Conservation (phyloP, 495 filamentous ascomycete species). For the Podospora conica region DNA sequence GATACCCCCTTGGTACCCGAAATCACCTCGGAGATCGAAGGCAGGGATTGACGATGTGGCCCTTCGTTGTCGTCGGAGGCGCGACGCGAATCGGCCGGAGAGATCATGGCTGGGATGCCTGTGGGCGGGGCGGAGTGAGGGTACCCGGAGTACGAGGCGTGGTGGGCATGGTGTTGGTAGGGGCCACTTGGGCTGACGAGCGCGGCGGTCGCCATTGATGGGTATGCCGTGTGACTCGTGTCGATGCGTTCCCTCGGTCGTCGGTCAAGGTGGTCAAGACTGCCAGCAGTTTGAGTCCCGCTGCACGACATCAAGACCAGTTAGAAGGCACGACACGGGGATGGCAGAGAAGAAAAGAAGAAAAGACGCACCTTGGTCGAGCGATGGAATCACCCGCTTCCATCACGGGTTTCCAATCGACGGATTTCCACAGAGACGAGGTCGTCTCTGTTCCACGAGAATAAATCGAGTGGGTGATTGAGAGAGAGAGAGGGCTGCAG, state of each 20-base stretch:
- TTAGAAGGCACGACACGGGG: conserved; percentile 10
- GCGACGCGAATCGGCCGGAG: conserved; percentile 39
- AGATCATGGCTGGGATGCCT: conserved; percentile 40
- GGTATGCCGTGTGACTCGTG: conserved; percentile 30
- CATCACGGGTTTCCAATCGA: conserved; percentile 40
- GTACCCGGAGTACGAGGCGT: conserved; percentile 28
- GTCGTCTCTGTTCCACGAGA: neutral
- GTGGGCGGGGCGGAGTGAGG: conserved; percentile 31
- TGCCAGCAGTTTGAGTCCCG: conserved; percentile 28
- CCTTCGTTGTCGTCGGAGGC: conserved; percentile 36
- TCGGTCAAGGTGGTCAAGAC: conserved; percentile 30
- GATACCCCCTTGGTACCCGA: conserved; percentile 31
- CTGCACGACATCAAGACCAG: conserved; percentile 15
- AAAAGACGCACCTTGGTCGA: conserved; percentile 40
- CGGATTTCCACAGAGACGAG: conserved; percentile 11
- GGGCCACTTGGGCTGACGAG: conserved; percentile 41
- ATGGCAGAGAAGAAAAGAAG: neutral
- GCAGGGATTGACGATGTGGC: conserved; percentile 41
- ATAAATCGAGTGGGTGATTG: too few relatives aligned
- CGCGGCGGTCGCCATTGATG: conserved; percentile 44
- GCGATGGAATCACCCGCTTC: conserved; percentile 44
- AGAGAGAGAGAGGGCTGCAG: too few relatives aligned
- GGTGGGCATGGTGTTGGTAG: conserved; percentile 30
- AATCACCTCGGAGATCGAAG: conserved; percentile 46
- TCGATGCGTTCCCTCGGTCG: conserved; percentile 32